Base-by-base conservation (phyloP, 495 filamentous ascomycete species). In the Tuber borchii region DNA sequence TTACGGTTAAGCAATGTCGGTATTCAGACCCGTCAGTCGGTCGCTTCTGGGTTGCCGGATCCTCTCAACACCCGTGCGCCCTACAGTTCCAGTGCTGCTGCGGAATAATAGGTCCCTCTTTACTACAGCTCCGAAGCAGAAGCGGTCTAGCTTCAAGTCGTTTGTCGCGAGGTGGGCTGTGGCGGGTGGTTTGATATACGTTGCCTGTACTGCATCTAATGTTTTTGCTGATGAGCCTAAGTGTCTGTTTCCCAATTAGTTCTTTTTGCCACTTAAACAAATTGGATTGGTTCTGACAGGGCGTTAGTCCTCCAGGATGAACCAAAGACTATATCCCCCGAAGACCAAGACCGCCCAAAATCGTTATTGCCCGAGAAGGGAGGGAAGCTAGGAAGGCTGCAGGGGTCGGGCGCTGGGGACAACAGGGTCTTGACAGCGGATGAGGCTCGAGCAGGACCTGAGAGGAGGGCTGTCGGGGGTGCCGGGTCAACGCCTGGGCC, bases 201-300 rank as follows among this genome's bases (percentile, higher is more conserved):
- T 2, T 37, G 34, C 90, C 83, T 99, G 97, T 84, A 94, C 93
- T 85, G 97, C 93, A 61, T 94, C 90, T 83, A 88, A 88, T 77
- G 86, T 92, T 51, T 98, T 99, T 84, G 91, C 94, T 19, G 91
- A 97, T 82, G 90, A 94, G 84, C 89, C 91, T 45, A 85, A 88
- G 73, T 88, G 95, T 97, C 87, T 75, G 91, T 80, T 68, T 34
- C 68, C 68, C 43, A 43, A 68, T 72, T 42, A 70, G 45, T 69
- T 43, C 42, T 12, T 9, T 8, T 16, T 48, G 20, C 19, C 19
- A 40, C 39, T 39, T 71, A 70, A 69, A 16, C 65, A 70, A 69
- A 16, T 37, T 8, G n/a, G 31, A 70, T 79, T 48, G 73, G 20
- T 20, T 10, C 20, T 22, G 14, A 31, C 51, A n/a, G 22, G 37